Base-by-base conservation (phyloP, 257 asterid genomes). In the Solanum chilense region DNA sequence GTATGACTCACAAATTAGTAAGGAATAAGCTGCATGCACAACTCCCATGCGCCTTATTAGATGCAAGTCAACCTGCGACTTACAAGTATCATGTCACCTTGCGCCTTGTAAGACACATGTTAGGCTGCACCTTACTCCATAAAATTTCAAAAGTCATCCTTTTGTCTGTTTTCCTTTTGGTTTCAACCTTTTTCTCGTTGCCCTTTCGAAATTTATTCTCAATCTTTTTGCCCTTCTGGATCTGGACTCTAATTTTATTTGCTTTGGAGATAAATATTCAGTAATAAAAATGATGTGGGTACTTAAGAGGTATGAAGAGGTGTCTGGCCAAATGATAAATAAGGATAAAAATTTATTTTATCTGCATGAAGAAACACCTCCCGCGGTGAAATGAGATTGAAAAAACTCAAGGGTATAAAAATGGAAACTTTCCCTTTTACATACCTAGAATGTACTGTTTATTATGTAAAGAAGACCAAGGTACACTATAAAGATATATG, bases 1-100 rank as follows among this genome's bases (percentile, higher is more conserved):
- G 5, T 95, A 95, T 70, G 98, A 94, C 90, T 2, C 89, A 90
- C 35, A 96, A 95, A 58, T 68, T 94, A 37, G 94, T 88, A 56
- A 56, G 66, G 25, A 20, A 12, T 56, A 56, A 56, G 5, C 25
- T 5, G 2, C 25, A 37, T 37, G 1, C 39, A 37, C 7, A 56
- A 20, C 12, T 56, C 4, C 64, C 64, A 20, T 56, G 64, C 1
- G 25, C 64, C 25, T 56, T 56, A 56, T 5, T 7, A 56, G 64
- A 25, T 3, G 25, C 64, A 56, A 20, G 64, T 2, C 12, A 25
- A 20, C 25, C 12, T 7, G 0, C 12, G 9, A 56, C 64, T 20
- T 56, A 20, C 4, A 56, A 20, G 64, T 56, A 56, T 7, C 64
- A 56, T 56, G 25, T 56, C 12, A 10, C 64, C n/a, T 7, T 56